phyloP scores from a whole-genome alignment of 306 rosid genomes.

The Quercus parvula region DNA sequence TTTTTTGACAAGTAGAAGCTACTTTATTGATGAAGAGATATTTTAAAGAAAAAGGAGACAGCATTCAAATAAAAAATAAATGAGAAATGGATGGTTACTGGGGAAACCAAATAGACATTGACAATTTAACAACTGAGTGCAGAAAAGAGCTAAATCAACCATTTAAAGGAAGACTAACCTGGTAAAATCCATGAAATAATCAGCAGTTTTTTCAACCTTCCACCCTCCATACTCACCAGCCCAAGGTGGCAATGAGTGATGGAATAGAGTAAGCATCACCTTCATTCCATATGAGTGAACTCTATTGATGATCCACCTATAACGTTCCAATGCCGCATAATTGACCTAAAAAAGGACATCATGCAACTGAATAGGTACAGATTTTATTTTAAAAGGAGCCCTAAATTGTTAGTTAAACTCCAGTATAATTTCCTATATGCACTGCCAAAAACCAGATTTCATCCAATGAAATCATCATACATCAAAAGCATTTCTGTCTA shows the following conservation, averaged over 20 bases:
- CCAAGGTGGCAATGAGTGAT: slow-evolving; percentile 96
- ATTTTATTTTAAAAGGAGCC: slow-evolving; percentile 1
- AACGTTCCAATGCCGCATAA: slow-evolving; percentile 92
- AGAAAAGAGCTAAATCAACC: not conserved
- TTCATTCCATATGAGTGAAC: slow-evolving; percentile 87
- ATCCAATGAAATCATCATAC: not conserved
- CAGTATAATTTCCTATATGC: not conserved
- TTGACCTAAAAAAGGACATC: slow-evolving; percentile 55
- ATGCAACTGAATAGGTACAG: slow-evolving; percentile 15
- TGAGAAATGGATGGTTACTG: not conserved
- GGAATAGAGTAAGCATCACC: slow-evolving; percentile 95
- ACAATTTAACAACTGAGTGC: not conserved
- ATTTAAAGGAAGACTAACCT: slow-evolving; percentile 46
- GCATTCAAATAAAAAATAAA: not conserved
- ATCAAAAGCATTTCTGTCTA: slow-evolving; percentile 13
- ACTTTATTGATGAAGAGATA: too few species aligned
- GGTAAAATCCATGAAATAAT: slow-evolving; percentile 85
- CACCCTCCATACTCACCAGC: slow-evolving; percentile 98
- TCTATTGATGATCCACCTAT: slow-evolving; percentile 87
- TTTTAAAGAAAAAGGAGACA: not conserved
- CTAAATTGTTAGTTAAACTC: slow-evolving; percentile 1
- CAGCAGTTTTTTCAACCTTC: slow-evolving; percentile 93
- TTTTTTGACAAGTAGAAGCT: too few species aligned
- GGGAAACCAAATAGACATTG: not conserved
- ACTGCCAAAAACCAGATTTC: not conserved